Evolutionary conservation across 305 asterid genomes (phyloP).

Genomic region (Rubia peregrina): DNA sequence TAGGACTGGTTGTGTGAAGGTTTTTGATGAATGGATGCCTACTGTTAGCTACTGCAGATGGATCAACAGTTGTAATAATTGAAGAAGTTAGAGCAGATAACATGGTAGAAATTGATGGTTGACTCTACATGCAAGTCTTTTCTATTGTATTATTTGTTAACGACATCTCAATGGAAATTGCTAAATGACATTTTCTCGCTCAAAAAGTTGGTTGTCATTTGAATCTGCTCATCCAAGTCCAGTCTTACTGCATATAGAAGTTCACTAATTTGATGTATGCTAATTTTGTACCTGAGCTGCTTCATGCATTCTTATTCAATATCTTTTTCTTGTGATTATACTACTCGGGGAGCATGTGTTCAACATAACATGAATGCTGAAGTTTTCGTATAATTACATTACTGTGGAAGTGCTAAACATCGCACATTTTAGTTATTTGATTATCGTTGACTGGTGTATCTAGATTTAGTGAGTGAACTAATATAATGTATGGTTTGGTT

Average conservation of each 20-base stretch:
- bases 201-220: not conserved
- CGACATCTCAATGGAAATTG: not conserved
- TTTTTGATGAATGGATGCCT: slow-evolving; percentile 52
- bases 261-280: too few species aligned
- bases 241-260: not conserved
- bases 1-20: slow-evolving; percentile 46
- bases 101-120: slow-evolving; percentile 31
- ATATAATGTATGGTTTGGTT: too few species aligned
- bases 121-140: not conserved
- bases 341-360: too few species aligned
- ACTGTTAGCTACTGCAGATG: slow-evolving; percentile 49
- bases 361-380: too few species aligned
- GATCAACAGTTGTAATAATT: slow-evolving; percentile 38
- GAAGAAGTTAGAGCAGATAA: slow-evolving; percentile 45
- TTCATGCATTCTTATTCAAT: not conserved
- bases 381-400: too few species aligned
- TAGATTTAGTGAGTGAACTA: too few species aligned
- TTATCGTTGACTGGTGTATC: too few species aligned
- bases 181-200: not conserved
- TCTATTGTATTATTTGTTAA: not conserved
- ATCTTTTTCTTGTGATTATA: not conserved
- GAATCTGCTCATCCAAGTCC: not conserved
- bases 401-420: too few species aligned
- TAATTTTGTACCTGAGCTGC: too few species aligned
- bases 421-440: too few species aligned